Evolutionary conservation across 768 basidiomycete genomes (phyloP).

Genomic region (Boletus vermiculosoides): DNA sequence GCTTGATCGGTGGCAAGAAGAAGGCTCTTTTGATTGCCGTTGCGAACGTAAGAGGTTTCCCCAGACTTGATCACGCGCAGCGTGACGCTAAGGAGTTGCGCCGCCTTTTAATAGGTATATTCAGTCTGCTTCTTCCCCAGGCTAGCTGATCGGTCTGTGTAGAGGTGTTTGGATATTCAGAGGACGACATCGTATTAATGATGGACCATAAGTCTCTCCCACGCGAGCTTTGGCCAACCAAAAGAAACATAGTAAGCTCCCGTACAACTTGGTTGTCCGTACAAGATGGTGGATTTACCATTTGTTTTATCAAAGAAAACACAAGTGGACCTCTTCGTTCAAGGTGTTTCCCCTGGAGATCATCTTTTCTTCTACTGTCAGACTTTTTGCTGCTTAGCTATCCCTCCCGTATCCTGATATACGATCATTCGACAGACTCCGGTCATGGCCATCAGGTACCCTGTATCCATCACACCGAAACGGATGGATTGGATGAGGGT

Average conservation of each 20-base stretch:
- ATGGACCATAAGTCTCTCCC: conserved; percentile 36
- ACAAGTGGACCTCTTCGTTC: conserved; percentile 45
- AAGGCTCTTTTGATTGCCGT: conserved; percentile 29
- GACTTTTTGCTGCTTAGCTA: neutral
- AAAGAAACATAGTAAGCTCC: conserved; percentile 43
- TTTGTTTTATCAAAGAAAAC: conserved; percentile 32
- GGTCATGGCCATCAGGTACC: conserved; percentile 50
- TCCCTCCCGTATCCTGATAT: neutral
- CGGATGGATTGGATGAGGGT: conserved; percentile 57
- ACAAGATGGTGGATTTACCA: neutral
- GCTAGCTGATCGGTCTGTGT: neutral
- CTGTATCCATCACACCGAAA: conserved; percentile 43
- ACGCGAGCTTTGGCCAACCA: conserved; percentile 38
- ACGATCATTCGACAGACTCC: conserved; percentile 36
- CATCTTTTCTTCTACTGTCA: conserved; percentile 59
- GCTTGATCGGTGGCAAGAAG: conserved; percentile 4
- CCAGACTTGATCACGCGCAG: conserved; percentile 12
- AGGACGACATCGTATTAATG: conserved; percentile 42
- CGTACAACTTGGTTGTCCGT: neutral
- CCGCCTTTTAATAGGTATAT: conserved; percentile 24
- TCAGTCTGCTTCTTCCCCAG: neutral
- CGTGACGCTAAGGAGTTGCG: conserved; percentile 15
- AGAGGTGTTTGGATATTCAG: conserved; percentile 41
- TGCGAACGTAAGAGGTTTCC: neutral
- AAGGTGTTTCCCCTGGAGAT: conserved; percentile 45